Conservation (phyloP, 106 monocot species). For the Alisma plantagoaquatica region DNA sequence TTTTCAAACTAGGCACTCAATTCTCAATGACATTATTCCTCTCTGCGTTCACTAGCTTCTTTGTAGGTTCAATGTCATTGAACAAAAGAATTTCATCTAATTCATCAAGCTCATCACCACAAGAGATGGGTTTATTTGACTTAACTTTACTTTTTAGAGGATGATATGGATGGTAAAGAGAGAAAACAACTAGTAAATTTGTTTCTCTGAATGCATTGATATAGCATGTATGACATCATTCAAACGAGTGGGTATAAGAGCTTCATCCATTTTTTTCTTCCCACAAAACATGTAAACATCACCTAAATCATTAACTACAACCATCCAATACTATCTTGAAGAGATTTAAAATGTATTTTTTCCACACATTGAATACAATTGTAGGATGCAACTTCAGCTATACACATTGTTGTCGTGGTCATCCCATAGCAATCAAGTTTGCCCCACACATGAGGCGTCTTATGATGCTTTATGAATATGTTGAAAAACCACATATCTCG, state of each 20-base stretch:
- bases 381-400: too few species aligned
- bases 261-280: slow-evolving; percentile 55
- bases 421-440: too few species aligned
- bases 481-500: too few species aligned
- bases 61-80: slow-evolving; percentile 22
- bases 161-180: slow-evolving; percentile 69
- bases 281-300: slow-evolving; percentile 95
- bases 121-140: slow-evolving; percentile 8
- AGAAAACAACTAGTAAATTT: slow-evolving; percentile 65
- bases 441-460: too few species aligned
- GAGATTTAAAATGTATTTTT: slow-evolving; percentile 71
- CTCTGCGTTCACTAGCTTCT: slow-evolving; percentile 9
- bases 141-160: slow-evolving; percentile 9
- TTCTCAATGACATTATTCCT: slow-evolving; percentile 7
- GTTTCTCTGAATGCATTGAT: slow-evolving; percentile 97
- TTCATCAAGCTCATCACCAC: slow-evolving; percentile 43
- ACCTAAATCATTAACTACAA: slow-evolving; percentile 64
- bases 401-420: too few species aligned
- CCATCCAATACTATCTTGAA: slow-evolving; percentile 89
- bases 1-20: slow-evolving; percentile 68
- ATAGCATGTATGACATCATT: slow-evolving; percentile 73
- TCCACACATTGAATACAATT: slow-evolving; percentile 65
- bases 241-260: slow-evolving; percentile 53
- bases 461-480: too few species aligned
- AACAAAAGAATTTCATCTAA: slow-evolving; percentile 63